Evolutionary conservation across 805 yeast genomes (phyloP), one percentile per base, ranked within the genome.

Genomic region (Candida taoyuanica): DNA sequence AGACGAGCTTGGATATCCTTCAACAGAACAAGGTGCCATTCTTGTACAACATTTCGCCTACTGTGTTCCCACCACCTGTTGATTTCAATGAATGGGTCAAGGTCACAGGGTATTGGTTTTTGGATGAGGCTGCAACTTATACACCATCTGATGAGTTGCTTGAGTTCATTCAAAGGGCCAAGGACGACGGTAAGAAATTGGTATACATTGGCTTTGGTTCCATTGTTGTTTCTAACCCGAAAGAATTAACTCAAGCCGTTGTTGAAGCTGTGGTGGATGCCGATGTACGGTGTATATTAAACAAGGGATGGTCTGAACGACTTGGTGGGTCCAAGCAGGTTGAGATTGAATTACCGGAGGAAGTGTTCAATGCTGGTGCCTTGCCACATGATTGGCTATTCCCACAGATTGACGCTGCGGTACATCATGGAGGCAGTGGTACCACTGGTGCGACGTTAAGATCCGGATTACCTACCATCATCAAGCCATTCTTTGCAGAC

Each of bases 361-460:
- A 78, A 48, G 73, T 91, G 2, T 85, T 64, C 55, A 78, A 76
- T 46, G 65, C 85, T 6, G 93, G 93, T 2, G 56, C 80, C 8
- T 68, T 85, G 12, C 96, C 96, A 0, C 98, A 91, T 57, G 96
- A 88, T 56, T 91, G 98, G 98, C 64, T 91, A 26, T 91, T 91
- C 61, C 83, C 91, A 0, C 78, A 76, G 44, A 67, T 91, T 31
- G 96, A 91, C 62, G 96, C 91, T 0, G 95, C 95, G 0, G 96
- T 91, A 4, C 98, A 91, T 57, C 98, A 91, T 58, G 98, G 98
- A 28, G 98, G 98, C 0, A 82, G 95, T 0, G 98, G 98, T 2
- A 86, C 97, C 0, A 91, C 97, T 0, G 98, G 98, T 7, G 96
- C 96, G 0, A 74, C 94, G 2, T 59, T 91, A 38, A 68, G 89